Base-by-base conservation (phyloP, 1,284 basidiomycete species). In the Tilletia indica region DNA sequence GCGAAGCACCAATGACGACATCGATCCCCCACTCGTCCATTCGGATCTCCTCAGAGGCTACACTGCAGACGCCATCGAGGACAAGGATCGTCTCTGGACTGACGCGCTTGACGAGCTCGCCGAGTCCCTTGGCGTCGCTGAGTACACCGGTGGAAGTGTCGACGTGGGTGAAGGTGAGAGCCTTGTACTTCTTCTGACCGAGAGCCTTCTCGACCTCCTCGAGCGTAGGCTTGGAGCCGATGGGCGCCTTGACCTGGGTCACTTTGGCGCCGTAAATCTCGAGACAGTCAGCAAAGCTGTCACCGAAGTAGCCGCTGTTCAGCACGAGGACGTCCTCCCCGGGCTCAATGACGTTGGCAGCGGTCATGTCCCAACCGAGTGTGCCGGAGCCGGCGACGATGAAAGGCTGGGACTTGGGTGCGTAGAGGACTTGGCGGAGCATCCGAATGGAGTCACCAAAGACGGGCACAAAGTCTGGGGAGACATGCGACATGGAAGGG, bases 11-110 rank as follows among this genome's bases (percentile, higher is more conserved):
- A 68, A 97, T 85, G 63, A 98, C 90, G 21, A 95, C 89, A 80
- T 99, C 97, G 72, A 99, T 88, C 38, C 89, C 90, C 97, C 96
- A 99, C 19, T 89, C 91, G 79, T 98, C 96, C 87, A 97, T 83
- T 71, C 88, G 90, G 80, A 99, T 96, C 85, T 98, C 94, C 85
- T 99, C 96, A 78, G 92, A 94, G 0, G 92, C 96, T 14, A 98
- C 94, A 6, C 94, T 91, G 87, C 97, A 99, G 39, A 99, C 97
- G 56, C 90, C 93, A 83, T 99, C 96, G 72, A 96, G 87, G 25
- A 93, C 88, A 70, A 97, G 86, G 73, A 99, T 87, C 0, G 94
- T 93, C 45, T 93, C 89, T 3, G 97, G 96, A 2, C 93, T 94
- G 77, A 93, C 88, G 64, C 88, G 87, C 80, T 88, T 89, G 70